Conservation (phyloP, 2,329 filamentous ascomycete species). For the Colletotrichum tamarilloi region DNA sequence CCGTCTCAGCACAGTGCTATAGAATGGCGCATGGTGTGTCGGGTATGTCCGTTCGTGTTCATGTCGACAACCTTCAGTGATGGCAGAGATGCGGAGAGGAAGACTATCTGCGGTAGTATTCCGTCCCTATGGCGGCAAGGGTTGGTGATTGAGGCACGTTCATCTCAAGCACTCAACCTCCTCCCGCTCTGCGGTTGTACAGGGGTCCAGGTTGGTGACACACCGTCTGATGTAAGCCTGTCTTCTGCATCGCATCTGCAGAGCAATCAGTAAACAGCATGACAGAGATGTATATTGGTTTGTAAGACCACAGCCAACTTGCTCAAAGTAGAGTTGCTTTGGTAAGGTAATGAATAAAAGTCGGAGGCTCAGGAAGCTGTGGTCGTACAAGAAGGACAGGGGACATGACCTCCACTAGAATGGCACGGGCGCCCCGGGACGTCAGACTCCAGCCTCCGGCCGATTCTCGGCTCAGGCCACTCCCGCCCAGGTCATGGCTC, state of each 20-base stretch:
- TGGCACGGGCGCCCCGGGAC: slow-evolving; percentile 21
- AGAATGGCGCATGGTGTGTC: neutral
- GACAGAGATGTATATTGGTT: slow-evolving; percentile 20
- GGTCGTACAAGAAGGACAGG: neutral
- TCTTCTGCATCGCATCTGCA: slow-evolving; percentile 11
- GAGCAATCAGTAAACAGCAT: slow-evolving; percentile 12
- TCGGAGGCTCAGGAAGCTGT: neutral
- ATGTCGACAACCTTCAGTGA: slow-evolving; percentile 3
- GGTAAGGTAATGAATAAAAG: neutral
- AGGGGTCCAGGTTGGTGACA: slow-evolving; percentile 3
- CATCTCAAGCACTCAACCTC: slow-evolving; percentile 1
- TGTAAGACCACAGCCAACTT: slow-evolving; percentile 16
- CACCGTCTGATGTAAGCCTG: slow-evolving; percentile 31
- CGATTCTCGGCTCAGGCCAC: slow-evolving; percentile 24
- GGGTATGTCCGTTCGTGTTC: neutral
- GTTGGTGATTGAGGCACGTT: neutral
- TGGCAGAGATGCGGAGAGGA: slow-evolving; percentile 10
- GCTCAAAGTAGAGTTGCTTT: slow-evolving; percentile 21
- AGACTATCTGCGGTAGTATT: neutral
- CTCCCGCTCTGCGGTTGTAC: neutral
- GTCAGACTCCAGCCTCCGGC: slow-evolving; percentile 28
- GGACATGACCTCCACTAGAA: neutral
- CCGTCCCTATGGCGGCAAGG: slow-evolving; percentile 4
- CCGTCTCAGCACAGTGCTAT: neutral
- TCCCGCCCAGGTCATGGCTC: neutral